Evolutionary conservation across 1,284 basidiomycete species (phyloP), one percentile per base, ranked within the genome.

Genomic region (Hemileia vastatrix): DNA sequence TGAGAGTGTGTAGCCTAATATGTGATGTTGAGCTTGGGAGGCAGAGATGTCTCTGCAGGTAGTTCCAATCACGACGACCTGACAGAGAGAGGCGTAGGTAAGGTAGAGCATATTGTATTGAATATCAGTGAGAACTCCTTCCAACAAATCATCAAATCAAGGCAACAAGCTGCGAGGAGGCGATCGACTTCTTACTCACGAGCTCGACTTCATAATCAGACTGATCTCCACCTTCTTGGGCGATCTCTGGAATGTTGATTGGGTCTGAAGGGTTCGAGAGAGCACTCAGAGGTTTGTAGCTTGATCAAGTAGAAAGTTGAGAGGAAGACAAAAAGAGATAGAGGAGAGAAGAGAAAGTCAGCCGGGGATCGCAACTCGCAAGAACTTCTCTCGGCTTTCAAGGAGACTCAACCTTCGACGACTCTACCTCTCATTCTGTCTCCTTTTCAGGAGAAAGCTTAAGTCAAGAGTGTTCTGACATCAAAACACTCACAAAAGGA

Each of bases 191-290:
- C 11, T n/a, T 50, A 48, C 24, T 24, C 48, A 70, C 65, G 5
- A 71, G 62, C 36, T 71, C 70, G 6, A 70, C 70, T 44, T 71
- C 70, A 61, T 69, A 71, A 63, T 71, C 70, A 3, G 67, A 54
- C 47, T 71, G 62, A 11, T 54, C 58, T 4, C 43, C 62, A 13
- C 48, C 48, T n/a, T 50, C 11, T 32, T 50, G 48, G 0, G 66
- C 68, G 50, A 65, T 68, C 1, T 55, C 44, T 0, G 70, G 70
- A 21, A 71, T 49, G 32, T 65, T 36, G 23, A 71, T 69, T 21
- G 67, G 67, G 13, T 43, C 15, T 2, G 62, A 48, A 2, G 67
- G 69, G 2, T 68, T 68, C 6, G 65, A 53, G 24, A 71, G 50
- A 0, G 66, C 48, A 3, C 57, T 47, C 44, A 50, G 36, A 4